Conservation (phyloP, 1,284 basidiomycete species). For the Ceratorhiza oryzae-sativae region DNA sequence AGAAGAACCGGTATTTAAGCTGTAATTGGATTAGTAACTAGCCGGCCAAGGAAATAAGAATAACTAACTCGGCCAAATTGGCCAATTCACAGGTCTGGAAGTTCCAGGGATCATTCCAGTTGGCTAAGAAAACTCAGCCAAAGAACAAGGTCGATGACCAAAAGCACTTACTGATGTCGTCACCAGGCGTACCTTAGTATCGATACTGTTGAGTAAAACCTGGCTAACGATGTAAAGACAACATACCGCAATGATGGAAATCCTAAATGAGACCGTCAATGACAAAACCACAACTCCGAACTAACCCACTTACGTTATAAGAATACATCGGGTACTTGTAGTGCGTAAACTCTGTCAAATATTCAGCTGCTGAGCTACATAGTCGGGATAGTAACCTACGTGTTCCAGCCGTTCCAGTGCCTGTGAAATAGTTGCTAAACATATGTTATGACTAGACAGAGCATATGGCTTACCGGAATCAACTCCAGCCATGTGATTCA, state of each 20-base stretch:
- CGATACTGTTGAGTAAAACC: not conserved
- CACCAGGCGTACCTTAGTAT: slow-evolving; percentile 44
- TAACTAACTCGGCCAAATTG: slow-evolving; percentile 63
- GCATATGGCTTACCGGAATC: slow-evolving; percentile 31
- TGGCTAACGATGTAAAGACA: no score
- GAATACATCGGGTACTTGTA: slow-evolving; percentile 50
- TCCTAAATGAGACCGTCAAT: slow-evolving; percentile 50
- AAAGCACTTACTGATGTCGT: slow-evolving; percentile 55
- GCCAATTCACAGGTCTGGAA: slow-evolving; percentile 68
- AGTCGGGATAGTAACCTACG: slow-evolving; percentile 1
- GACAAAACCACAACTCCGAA: not conserved
- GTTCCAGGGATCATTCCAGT: slow-evolving; percentile 61
- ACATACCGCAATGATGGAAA: slow-evolving; percentile 67
- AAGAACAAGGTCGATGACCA: not conserved
- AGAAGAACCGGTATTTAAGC: slow-evolving; percentile 22
- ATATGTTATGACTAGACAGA: not conserved
- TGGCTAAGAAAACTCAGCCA: slow-evolving; percentile 47
- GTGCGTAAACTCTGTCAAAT: slow-evolving; percentile 56
- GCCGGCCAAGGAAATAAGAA: not conserved
- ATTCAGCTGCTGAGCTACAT: slow-evolving; percentile 43
- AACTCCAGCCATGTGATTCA: slow-evolving; percentile 69
- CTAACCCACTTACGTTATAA: slow-evolving; percentile 1
- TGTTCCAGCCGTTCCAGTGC: slow-evolving; percentile 25
- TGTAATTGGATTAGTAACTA: slow-evolving; percentile 9
- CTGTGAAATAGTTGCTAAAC: not conserved